Evolutionary conservation across 768 basidiomycete species (phyloP).

Genomic region (Russula ochroleuca): DNA sequence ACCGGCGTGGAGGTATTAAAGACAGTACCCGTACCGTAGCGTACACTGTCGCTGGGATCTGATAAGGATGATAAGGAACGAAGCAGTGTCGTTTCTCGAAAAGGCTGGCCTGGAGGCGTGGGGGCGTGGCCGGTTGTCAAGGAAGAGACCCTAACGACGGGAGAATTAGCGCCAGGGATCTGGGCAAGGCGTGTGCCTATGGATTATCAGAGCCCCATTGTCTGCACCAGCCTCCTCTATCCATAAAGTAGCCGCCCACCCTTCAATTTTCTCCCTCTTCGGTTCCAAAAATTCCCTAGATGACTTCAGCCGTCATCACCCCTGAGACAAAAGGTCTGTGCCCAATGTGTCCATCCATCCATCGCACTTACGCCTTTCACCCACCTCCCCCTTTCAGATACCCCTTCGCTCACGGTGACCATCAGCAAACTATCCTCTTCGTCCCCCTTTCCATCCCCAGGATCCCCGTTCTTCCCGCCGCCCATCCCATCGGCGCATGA

Average conservation of each 20-base stretch:
- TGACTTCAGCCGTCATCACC: constrained; percentile 21
- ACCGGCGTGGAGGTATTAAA: constrained; percentile 25
- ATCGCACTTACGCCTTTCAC: neutral
- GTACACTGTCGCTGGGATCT: constrained; percentile 2
- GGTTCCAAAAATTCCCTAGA: neutral
- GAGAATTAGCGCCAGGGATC: neutral
- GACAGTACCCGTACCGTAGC: no score
- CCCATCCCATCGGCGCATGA: constrained; percentile 65
- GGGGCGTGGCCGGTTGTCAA: neutral
- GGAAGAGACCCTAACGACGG: constrained; percentile 11
- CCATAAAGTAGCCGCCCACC: neutral
- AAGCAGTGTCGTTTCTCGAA: no score
- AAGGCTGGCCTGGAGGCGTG: no score
- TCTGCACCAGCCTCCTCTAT: neutral
- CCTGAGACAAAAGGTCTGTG: constrained; percentile 26
- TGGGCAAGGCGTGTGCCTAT: neutral
- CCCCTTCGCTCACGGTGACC: constrained; percentile 20
- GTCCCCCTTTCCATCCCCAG: constrained; percentile 57
- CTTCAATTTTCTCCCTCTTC: neutral
- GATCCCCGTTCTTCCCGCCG: constrained; percentile 63
- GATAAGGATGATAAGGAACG: constrained; percentile 4
- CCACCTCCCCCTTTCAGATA: constrained; percentile 7
- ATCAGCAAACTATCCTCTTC: constrained; percentile 43
- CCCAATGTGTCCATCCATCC: neutral
- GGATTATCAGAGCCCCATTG: neutral